Conservation (phyloP, 1,284 basidiomycete species). For the Marasmius sp. region DNA sequence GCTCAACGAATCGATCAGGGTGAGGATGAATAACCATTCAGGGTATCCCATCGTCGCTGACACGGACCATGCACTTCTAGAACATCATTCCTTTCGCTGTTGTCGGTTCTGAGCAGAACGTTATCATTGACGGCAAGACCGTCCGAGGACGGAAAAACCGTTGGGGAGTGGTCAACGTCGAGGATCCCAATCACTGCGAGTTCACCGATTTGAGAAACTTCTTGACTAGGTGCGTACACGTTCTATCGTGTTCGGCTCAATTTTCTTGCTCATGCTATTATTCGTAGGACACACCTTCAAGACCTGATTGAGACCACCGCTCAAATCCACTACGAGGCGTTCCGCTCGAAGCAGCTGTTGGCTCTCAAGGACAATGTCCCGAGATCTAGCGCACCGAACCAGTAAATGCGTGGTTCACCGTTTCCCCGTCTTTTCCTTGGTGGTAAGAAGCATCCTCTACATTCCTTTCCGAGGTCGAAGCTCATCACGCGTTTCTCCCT, state of each 20-base stretch:
- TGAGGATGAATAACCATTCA: constrained; percentile 37
- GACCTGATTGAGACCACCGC: constrained; percentile 99
- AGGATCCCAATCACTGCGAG: constrained; percentile 96
- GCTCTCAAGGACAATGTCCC: constrained; percentile 84
- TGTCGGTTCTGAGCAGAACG: constrained; percentile 92
- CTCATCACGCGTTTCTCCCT: neutral
- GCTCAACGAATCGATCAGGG: constrained; percentile 89
- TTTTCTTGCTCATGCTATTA: neutral
- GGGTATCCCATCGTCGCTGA: constrained; percentile 3
- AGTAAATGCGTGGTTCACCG: constrained; percentile 3
- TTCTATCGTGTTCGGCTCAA: neutral
- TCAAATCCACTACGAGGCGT: constrained; percentile 99
- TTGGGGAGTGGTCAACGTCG: constrained; percentile 98
- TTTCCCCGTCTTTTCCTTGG: neutral
- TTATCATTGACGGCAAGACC: constrained; percentile 93
- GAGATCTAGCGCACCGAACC: constrained; percentile 34
- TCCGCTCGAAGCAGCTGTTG: constrained; percentile 95
- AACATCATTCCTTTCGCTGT: constrained; percentile 95
- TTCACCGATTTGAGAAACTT: constrained; percentile 98
- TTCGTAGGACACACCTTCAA: constrained; percentile 86
- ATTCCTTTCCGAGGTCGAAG: neutral
- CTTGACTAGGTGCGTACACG: constrained; percentile 69
- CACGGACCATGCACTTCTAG: constrained; percentile 37
- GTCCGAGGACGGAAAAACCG: constrained; percentile 96
- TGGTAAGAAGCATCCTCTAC: neutral